Conservation (phyloP, 495 filamentous ascomycete genomes). For the Aspergillus egyptiacus region DNA sequence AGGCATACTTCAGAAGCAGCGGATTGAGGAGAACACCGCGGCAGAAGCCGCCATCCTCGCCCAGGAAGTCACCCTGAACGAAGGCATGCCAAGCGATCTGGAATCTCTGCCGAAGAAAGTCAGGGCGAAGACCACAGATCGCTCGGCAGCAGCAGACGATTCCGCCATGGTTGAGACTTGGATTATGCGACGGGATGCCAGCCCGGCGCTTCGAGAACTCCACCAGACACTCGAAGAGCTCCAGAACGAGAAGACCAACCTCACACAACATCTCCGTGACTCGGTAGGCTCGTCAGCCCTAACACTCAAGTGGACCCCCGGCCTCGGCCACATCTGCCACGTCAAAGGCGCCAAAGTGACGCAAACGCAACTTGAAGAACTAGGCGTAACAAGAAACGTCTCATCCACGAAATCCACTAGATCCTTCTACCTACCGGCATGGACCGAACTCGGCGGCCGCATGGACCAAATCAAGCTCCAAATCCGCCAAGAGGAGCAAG, state of each 20-base stretch:
- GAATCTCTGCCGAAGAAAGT: constrained; percentile 41
- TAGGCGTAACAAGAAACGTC: constrained; percentile 53
- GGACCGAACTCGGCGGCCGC: constrained; percentile 69
- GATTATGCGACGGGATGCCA: constrained; percentile 79
- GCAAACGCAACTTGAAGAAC: constrained; percentile 35
- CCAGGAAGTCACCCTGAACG: constrained; percentile 55
- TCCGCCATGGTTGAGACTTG: constrained; percentile 54
- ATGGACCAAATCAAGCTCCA: constrained; percentile 68
- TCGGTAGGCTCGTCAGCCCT: constrained; percentile 53
- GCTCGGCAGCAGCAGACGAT: constrained; percentile 29
- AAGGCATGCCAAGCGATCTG: constrained; percentile 48
- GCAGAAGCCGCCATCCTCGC: constrained; percentile 63
- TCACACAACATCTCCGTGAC: constrained; percentile 56
- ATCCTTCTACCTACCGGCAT: constrained; percentile 75
- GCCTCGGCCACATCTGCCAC: constrained; percentile 82
- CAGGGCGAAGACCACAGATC: constrained; percentile 29
- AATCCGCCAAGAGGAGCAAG: constrained; percentile 74
- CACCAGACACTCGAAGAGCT: constrained; percentile 60
- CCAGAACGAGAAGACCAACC: constrained; percentile 47
- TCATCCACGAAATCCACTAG: constrained; percentile 76
- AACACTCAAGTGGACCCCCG: constrained; percentile 76
- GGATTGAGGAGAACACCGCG: constrained; percentile 63
- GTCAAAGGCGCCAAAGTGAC: constrained; percentile 73
- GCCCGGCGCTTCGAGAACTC: constrained; percentile 52
- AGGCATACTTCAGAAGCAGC: constrained; percentile 71